Evolutionary conservation across 768 basidiomycete species (phyloP).

Genomic region (Tubosaeta brunneosetosa): DNA sequence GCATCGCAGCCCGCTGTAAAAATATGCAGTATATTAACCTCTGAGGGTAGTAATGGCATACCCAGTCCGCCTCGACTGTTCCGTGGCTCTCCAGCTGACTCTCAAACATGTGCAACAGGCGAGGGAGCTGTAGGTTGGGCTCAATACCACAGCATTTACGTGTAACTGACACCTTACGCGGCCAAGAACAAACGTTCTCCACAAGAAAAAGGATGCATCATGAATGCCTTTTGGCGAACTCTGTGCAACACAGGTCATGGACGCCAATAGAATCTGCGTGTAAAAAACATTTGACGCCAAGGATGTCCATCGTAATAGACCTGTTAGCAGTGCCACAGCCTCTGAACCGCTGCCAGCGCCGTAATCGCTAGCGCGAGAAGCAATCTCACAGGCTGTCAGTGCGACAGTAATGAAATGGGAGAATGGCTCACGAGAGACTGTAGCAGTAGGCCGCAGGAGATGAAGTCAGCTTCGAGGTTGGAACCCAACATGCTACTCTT

Average conservation of each 20-base stretch:
- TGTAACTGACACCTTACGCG: constrained; percentile 44
- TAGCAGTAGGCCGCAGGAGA: constrained; percentile 58
- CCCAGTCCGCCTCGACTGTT: constrained; percentile 54
- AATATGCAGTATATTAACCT: constrained; percentile 8
- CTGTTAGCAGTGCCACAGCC: constrained; percentile 51
- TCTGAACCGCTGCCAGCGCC: constrained; percentile 56
- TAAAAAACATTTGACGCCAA: constrained; percentile 64
- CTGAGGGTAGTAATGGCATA: constrained; percentile 27
- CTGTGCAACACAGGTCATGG: constrained; percentile 59
- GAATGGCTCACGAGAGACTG: constrained; percentile 51
- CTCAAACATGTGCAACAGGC: constrained; percentile 52
- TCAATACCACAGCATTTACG: neutral
- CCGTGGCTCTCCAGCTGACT: constrained; percentile 46
- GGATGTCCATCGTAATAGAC: constrained; percentile 55
- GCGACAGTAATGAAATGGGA: neutral
- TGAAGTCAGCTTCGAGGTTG: constrained; percentile 59
- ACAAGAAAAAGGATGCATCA: constrained; percentile 40
- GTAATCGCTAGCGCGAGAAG: constrained; percentile 53
- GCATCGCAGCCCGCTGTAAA: constrained; percentile 38
- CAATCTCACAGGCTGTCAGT: constrained; percentile 40
- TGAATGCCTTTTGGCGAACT: constrained; percentile 31
- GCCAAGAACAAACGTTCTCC: constrained; percentile 69
- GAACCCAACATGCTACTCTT: constrained; percentile 55
- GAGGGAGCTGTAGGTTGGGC: constrained; percentile 48
- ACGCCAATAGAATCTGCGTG: constrained; percentile 61